These are phyloP conservation scores for Lentinula boryana DNA, from an alignment of 768 basidiomycete species.

Conservation along the genomic window DNA sequence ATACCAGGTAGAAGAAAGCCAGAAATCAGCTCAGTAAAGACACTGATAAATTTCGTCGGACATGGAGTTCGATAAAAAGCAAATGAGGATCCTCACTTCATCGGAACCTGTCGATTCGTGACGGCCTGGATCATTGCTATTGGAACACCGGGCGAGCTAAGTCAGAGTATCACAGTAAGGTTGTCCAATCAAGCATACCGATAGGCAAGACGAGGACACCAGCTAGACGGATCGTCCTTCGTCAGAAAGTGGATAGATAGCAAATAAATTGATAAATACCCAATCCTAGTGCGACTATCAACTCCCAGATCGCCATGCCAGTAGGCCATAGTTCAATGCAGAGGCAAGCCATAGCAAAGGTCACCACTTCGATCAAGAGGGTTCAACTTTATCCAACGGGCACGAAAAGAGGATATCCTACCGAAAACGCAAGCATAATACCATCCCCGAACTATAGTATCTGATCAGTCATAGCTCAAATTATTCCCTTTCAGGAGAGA, in stretches of 20 bases:
- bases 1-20: conserved; percentile 27
- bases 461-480: conserved; percentile 18
- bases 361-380: conserved; percentile 14
- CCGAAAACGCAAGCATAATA: conserved; percentile 39
- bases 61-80: background rate
- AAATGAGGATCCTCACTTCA: conserved; percentile 20
- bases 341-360: conserved; percentile 27
- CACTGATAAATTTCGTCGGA: conserved; percentile 10
- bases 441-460: conserved; percentile 39
- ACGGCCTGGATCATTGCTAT: conserved; percentile 32
- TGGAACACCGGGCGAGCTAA: background rate
- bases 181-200: conserved; percentile 13
- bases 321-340: conserved; percentile 32
- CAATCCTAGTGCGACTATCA: conserved; percentile 20
- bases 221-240: conserved; percentile 9
- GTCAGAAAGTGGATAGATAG: background rate
- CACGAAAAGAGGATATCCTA: conserved; percentile 12
- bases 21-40: conserved; percentile 33
- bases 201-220: conserved; percentile 28
- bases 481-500: background rate
- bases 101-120: conserved; percentile 30
- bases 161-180: background rate
- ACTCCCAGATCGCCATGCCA: conserved; percentile 33
- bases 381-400: conserved; percentile 6
- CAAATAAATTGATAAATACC: conserved; percentile 11